Evolutionary conservation across 2,329 filamentous ascomycete species (phyloP), one percentile per base, ranked within the genome.

Genomic region (Fusarium sp.): DNA sequence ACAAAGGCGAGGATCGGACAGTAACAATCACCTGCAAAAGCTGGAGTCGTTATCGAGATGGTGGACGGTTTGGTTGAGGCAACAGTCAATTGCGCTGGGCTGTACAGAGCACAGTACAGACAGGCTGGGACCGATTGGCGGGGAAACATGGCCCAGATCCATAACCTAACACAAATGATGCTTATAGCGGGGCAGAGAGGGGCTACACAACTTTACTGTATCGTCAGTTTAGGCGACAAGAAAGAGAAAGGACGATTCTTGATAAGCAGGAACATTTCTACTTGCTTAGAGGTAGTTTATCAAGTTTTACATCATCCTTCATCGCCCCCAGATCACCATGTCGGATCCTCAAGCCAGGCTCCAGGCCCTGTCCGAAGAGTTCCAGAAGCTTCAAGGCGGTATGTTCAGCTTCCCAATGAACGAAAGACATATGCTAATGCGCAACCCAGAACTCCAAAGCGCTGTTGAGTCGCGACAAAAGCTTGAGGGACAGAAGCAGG

Each of bases 401-500:
- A 79, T 67, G 81, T 74, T 55, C 31, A 23, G 13, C 39, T 13
- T 34, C 12, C 23, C 10, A 37, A 37, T 31, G 30, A 58, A 14
- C 13, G 7, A 13, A 19, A 18, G 23, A 56, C 21, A 31, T 26
- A 30, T 51, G n/a, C 67, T 74, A 37, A 42, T 31, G 4, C 19
- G 23, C n/a, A 18, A 21, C 26, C 8, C 55, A 97, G 96, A 98
- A 74, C 87, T 98, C 58, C 92, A 94, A 79, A 87, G 85, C 44
- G 84, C 89, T 19, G 89, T 98, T 26, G 86, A 90, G 45, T 92
- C 93, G 12, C 89, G 94, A 68, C 94, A 99, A 82, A 97, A 92
- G 81, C 89, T 99, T 9, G 94, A 98, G 79, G 92, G 94, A 9
- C 96, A 99, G 80, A 92, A 92, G 79, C 93, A 97, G 77, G 96